Evolutionary conservation across 768 basidiomycete species (phyloP).

Genomic region (Agrocybe pediades): DNA sequence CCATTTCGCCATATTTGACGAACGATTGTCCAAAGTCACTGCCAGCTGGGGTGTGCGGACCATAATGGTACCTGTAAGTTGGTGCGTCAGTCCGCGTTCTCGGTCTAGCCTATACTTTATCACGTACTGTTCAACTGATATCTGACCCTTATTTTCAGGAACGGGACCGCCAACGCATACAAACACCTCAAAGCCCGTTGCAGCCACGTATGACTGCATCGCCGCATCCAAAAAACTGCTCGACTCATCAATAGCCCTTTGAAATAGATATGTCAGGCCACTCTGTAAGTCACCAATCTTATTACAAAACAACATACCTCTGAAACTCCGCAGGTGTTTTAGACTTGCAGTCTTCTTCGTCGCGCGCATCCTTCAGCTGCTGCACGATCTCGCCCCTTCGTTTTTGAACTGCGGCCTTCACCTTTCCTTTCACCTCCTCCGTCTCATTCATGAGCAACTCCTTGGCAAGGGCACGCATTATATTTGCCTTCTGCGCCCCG

Average conservation of each 20-base stretch:
- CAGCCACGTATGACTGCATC: not conserved
- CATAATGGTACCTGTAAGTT: not conserved
- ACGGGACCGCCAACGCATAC: not conserved
- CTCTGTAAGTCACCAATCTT: not conserved
- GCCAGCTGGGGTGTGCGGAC: no score
- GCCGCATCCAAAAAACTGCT: not conserved
- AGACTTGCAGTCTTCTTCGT: not conserved
- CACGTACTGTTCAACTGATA: slow-evolving; percentile 2
- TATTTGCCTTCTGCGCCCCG: not conserved
- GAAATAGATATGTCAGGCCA: not conserved
- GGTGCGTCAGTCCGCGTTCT: not conserved
- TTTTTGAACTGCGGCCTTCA: not conserved
- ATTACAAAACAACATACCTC: not conserved
- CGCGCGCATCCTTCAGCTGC: not conserved
- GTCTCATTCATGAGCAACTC: not conserved
- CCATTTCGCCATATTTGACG: no score
- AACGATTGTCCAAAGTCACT: no score
- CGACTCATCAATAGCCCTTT: not conserved
- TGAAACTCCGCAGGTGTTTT: slow-evolving; percentile 6
- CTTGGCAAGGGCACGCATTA: not conserved
- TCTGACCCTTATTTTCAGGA: not conserved
- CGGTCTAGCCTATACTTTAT: not conserved
- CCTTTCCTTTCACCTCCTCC: not conserved
- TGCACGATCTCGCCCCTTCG: not conserved
- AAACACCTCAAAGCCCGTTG: not conserved